Evolutionary conservation across 495 filamentous ascomycete species (phyloP).

Genomic region (Bathelium albidoporum): DNA sequence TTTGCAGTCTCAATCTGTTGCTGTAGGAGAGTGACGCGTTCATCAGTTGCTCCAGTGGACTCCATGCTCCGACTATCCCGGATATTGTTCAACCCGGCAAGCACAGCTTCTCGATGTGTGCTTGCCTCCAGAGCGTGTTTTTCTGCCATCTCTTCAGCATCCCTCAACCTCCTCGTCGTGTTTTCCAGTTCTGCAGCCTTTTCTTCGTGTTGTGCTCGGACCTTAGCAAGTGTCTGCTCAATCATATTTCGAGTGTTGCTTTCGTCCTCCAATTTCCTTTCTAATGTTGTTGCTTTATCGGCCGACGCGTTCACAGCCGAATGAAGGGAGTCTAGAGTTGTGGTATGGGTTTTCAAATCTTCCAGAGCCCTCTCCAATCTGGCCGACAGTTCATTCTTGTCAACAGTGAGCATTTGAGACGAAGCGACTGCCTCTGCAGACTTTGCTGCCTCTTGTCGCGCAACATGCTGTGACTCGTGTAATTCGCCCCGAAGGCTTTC

Average conservation of each 20-base stretch:
- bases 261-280: conserved; percentile 79
- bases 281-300: conserved; percentile 62
- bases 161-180: conserved; percentile 59
- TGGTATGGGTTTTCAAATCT: conserved; percentile 59
- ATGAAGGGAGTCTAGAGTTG: conserved; percentile 61
- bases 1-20: conserved; percentile 70
- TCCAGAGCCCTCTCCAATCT: conserved; percentile 57
- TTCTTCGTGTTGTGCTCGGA: conserved; percentile 79
- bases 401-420: conserved; percentile 61
- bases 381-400: conserved; percentile 70
- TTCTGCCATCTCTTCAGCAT: conserved; percentile 86
- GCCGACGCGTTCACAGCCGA: conserved; percentile 69
- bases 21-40: conserved; percentile 69
- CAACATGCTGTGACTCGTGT: conserved; percentile 60
- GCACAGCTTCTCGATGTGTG: conserved; percentile 71
- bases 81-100: conserved; percentile 71
- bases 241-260: conserved; percentile 60
- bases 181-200: conserved; percentile 69
- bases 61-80: conserved; percentile 37
- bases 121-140: conserved; percentile 78
- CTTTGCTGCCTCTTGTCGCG: conserved; percentile 66
- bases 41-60: conserved; percentile 49
- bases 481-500: conserved; percentile 78
- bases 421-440: conserved; percentile 65
- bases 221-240: conserved; percentile 68